Conservation (phyloP, 768 basidiomycete genomes). For the Strobilomyces dryophilus region DNA sequence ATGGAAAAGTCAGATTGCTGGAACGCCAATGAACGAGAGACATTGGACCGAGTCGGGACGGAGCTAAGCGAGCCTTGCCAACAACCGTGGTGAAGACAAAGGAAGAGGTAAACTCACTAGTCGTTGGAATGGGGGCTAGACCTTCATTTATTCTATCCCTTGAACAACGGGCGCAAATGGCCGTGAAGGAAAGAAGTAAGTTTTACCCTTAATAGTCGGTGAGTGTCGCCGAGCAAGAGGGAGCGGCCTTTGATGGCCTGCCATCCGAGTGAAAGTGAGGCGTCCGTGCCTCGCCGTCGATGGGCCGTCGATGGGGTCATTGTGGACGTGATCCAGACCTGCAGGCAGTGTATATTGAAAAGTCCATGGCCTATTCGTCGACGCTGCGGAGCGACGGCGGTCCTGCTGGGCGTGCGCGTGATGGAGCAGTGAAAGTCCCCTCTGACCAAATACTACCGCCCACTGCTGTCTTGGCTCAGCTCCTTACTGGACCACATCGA, state of each 20-base stretch:
- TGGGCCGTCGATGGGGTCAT: not conserved
- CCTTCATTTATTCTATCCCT: constrained; percentile 13
- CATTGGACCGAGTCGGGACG: not conserved
- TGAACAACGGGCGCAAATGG: constrained; percentile 12
- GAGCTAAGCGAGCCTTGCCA: not conserved
- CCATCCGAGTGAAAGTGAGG: constrained; percentile 2
- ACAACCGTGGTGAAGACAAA: not conserved
- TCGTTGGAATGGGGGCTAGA: constrained; percentile 18
- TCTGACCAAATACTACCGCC: not conserved
- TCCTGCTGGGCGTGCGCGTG: not conserved
- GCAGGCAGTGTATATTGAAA: not conserved
- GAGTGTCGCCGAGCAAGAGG: constrained; percentile 4
- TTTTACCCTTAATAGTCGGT: constrained; percentile 11
- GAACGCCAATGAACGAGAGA: not conserved
- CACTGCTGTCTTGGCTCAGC: not conserved
- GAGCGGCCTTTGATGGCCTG: constrained; percentile 8
- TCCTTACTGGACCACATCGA: not conserved
- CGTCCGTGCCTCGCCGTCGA: constrained; percentile 14
- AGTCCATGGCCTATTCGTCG: not conserved
- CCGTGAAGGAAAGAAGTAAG: constrained; percentile 20
- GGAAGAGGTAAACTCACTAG: constrained; percentile 12
- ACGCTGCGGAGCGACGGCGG: not conserved
- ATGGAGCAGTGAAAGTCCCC: not conserved
- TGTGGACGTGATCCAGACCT: not conserved
- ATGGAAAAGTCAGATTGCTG: not conserved